A percentile compares a stretch with the other conserved stretches of the same genome.
phyloP scores from a whole-genome alignment of 1,284 basidiomycete species.

The Entoloma clypeatum region DNA sequence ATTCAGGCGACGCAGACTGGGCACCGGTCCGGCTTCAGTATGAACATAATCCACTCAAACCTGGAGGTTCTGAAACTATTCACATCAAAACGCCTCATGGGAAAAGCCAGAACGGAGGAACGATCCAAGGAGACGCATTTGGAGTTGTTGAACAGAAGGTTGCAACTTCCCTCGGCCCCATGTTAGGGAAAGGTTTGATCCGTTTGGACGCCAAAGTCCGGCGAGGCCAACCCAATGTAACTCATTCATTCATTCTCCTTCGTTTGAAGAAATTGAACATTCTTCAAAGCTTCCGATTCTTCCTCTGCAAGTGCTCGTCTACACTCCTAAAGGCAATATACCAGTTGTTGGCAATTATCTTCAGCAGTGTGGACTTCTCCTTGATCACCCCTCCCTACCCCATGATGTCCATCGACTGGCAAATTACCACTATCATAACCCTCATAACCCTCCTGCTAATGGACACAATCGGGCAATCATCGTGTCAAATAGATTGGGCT shows the following conservation, averaged over 20 bases:
- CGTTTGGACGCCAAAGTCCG: constrained; percentile 79
- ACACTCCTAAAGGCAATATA: constrained; percentile 90
- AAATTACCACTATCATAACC: constrained; percentile 79
- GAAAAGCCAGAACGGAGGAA: constrained; percentile 47
- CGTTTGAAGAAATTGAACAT: constrained; percentile 12
- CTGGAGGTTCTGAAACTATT: constrained; percentile 68
- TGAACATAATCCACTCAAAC: constrained; percentile 57
- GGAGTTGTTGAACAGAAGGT: constrained; percentile 85
- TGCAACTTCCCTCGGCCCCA: constrained; percentile 72
- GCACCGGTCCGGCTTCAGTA: constrained; percentile 73
- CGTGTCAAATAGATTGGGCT: constrained; percentile 39
- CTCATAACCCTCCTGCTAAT: constrained; percentile 79
- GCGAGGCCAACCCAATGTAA: constrained; percentile 57
- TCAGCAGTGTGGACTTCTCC: constrained; percentile 60
- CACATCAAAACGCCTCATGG: constrained; percentile 71
- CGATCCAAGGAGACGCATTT: constrained; percentile 60
- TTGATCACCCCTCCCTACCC: constrained; percentile 75
- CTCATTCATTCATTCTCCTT: constrained; percentile 24
- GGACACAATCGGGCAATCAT: constrained; percentile 50
- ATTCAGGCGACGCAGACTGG: constrained; percentile 59
- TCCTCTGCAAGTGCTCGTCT: constrained; percentile 82
- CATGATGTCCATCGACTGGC: constrained; percentile 56
- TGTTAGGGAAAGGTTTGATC: constrained; percentile 80
- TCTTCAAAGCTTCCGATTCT: constrained; percentile 67
- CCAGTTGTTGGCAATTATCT: constrained; percentile 76